Conservation (phyloP, 2,329 filamentous ascomycete genomes). For the Colletotrichum sp. region DNA sequence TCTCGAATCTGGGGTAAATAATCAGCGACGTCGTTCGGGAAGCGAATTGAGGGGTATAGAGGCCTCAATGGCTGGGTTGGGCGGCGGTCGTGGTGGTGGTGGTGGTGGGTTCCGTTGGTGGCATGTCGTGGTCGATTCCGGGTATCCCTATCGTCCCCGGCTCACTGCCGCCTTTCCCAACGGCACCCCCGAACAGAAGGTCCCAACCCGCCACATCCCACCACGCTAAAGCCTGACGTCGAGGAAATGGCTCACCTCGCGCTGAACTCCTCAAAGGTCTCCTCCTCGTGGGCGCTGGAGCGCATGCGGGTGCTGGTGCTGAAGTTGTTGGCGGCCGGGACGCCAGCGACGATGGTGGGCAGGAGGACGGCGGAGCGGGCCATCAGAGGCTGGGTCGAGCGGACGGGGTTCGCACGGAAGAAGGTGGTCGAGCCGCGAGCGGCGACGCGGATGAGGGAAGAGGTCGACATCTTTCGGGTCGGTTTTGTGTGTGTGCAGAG, state of each 20-base stretch:
- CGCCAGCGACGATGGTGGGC: constrained; percentile 49
- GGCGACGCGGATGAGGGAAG: constrained; percentile 73
- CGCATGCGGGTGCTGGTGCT: constrained; percentile 65
- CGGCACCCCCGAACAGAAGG: not conserved
- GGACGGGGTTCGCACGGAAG: constrained; percentile 67
- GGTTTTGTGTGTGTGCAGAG: constrained; percentile 1
- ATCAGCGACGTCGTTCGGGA: not conserved
- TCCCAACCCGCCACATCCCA: not conserved
- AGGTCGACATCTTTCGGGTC: constrained; percentile 62
- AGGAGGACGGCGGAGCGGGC: constrained; percentile 57
- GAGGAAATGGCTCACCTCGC: constrained; percentile 73
- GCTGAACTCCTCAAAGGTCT: constrained; percentile 99
- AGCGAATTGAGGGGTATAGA: not conserved
- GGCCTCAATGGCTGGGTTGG: constrained; percentile 6
- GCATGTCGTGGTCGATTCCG: not conserved
- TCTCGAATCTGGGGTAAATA: constrained; percentile 80
- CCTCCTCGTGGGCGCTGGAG: constrained; percentile 76
- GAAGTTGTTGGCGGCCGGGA: constrained; percentile 61
- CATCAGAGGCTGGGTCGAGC: constrained; percentile 58
- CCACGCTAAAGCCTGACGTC: not conserved
- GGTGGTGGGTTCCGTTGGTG: not conserved
- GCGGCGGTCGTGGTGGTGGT: not conserved
- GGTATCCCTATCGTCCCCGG: constrained; percentile 14
- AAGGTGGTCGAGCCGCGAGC: constrained; percentile 69
- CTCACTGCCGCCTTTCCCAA: not conserved